Conservation (phyloP, 163 green algal species). For the Prototheca wickerhamii region DNA sequence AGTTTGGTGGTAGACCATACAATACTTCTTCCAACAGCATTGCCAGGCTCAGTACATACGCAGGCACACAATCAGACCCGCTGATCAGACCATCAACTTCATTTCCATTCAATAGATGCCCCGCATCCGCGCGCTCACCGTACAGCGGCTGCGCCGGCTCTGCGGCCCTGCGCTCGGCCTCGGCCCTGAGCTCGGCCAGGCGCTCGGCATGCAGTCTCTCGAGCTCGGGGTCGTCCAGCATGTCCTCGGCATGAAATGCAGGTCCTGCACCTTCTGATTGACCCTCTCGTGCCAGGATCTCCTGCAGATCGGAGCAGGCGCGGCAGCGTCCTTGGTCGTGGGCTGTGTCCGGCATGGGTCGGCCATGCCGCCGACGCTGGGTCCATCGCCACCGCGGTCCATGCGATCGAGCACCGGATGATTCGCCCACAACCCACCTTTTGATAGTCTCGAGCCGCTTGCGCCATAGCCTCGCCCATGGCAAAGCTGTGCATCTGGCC, state of each 20-base stretch:
- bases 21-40: too few relatives aligned
- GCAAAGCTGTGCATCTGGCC: constrained; percentile 56
- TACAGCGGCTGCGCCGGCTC: background rate
- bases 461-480: constrained; percentile 68
- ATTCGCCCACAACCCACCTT: constrained; percentile 35
- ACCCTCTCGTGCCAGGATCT: constrained; percentile 42
- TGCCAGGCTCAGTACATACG: too few relatives aligned
- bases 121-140: too few relatives aligned
- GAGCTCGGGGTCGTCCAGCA: constrained; percentile 85
- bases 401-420: too few relatives aligned
- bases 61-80: too few relatives aligned
- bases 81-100: too few relatives aligned
- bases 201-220: constrained; percentile 77
- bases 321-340: background rate
- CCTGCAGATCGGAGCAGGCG: too few relatives aligned
- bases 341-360: background rate
- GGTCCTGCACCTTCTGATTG: too few relatives aligned
- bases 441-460: constrained; percentile 79
- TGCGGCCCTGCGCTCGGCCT: constrained; percentile 43
- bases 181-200: constrained; percentile 63
- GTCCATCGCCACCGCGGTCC: too few relatives aligned
- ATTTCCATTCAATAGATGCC: too few relatives aligned
- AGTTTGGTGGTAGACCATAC: too few relatives aligned
- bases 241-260: constrained; percentile 62
- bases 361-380: too few relatives aligned